Percentiles rank a stretch among this genome's conserved stretches.
These are phyloP conservation scores for Ophiostoma himal-ulmi DNA, from an alignment of 2,329 filamentous ascomycete species.

Conservation along the genomic window DNA sequence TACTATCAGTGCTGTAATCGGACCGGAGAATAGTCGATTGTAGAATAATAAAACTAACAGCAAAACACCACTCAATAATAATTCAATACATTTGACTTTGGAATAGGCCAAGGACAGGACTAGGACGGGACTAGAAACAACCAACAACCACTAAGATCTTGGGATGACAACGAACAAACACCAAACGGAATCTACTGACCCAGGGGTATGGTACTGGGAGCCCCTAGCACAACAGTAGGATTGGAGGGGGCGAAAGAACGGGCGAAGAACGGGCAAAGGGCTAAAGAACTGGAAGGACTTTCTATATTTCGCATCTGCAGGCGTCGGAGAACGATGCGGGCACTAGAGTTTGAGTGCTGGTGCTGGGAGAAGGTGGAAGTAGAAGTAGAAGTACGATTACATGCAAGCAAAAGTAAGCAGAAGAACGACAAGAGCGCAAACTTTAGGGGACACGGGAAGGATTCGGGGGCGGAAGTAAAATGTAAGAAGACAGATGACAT, in stretches of 20 bases:
- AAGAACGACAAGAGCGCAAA: not conserved
- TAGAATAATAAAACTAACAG: not conserved
- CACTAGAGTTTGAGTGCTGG: not conserved
- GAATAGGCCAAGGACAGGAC: not conserved
- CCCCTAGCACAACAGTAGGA: slow-evolving; percentile 5
- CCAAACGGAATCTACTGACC: slow-evolving; percentile 10
- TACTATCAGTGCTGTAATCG: not conserved
- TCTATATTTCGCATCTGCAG: slow-evolving; percentile 5
- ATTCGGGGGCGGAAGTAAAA: slow-evolving; percentile 11
- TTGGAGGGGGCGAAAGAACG: slow-evolving; percentile 3
- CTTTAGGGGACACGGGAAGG: slow-evolving; percentile 9
- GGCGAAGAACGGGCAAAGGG: not conserved
- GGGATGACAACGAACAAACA: slow-evolving; percentile 1
- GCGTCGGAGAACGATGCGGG: not conserved
- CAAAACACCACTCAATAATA: not conserved
- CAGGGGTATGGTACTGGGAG: slow-evolving; percentile 10
- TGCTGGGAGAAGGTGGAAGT: not conserved
- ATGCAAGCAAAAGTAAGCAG: not conserved
- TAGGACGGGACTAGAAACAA: slow-evolving; percentile 1
- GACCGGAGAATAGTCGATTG: not conserved
- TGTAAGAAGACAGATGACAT: not conserved
- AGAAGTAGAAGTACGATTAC: not conserved
- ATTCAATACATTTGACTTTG: too few relatives aligned
- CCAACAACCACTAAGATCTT: slow-evolving; percentile 11
- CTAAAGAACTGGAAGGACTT: not conserved